Evolutionary conservation across 257 asterid species (phyloP).

Genomic region (Rauvolfia tetraphylla): DNA sequence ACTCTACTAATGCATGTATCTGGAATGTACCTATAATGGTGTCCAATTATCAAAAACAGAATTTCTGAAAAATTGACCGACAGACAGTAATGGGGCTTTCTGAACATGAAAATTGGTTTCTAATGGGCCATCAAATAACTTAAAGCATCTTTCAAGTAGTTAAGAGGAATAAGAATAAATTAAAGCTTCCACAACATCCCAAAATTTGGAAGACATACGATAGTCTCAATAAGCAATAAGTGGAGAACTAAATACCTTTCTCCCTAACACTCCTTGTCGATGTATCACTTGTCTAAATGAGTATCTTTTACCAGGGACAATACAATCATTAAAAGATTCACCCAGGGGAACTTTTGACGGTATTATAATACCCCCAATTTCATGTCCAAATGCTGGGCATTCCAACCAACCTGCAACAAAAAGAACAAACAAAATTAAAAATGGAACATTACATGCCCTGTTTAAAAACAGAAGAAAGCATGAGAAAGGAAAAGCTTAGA

Average conservation of each 20-base stretch:
- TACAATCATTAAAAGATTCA: conserved; percentile 65
- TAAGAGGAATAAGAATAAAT: not conserved
- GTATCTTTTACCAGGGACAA: conserved; percentile 90
- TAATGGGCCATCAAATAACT: not conserved
- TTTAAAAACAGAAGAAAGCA: conserved; percentile 4
- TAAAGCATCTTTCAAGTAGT: not conserved
- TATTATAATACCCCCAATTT: conserved; percentile 53
- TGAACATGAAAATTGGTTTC: not conserved
- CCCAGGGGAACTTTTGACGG: conserved; percentile 97
- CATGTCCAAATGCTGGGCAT: conserved; percentile 80
- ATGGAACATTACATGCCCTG: not conserved
- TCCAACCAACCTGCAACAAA: conserved; percentile 86
- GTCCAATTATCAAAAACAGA: too few species aligned
- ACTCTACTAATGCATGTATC: not conserved
- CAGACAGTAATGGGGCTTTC: not conserved
- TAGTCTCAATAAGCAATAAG: not conserved
- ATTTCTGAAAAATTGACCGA: too few species aligned
- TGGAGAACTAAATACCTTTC: conserved; percentile 48
- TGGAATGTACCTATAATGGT: too few species aligned
- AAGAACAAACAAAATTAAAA: conserved; percentile 11
- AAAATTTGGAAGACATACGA: not conserved
- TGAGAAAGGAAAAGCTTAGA: conserved; percentile 5
- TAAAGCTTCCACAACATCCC: not conserved
- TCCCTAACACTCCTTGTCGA: conserved; percentile 66
- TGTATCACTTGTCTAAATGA: conserved; percentile 84